Percentiles rank a stretch among this genome's conserved stretches.
phyloP scores from a whole-genome alignment of 2,329 filamentous ascomycete genomes.

The Colletotrichum sp. region DNA sequence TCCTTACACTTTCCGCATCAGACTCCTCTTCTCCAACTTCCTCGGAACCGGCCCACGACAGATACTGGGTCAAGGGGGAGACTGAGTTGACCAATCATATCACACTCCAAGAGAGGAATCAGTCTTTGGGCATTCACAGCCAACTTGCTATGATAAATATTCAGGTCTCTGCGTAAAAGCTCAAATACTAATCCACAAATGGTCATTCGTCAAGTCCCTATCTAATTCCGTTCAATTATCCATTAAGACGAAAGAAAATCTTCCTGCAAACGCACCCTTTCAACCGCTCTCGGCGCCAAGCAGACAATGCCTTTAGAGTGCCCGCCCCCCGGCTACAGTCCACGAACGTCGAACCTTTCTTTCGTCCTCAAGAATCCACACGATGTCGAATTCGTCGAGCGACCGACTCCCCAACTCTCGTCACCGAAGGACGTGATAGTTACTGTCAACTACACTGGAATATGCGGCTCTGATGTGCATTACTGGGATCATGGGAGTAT shows the following conservation, averaged over 20 bases:
- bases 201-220: not conserved
- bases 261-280: not conserved
- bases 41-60: not conserved
- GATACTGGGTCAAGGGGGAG: not conserved
- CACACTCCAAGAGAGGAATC: not conserved
- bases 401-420: constrained; percentile 72
- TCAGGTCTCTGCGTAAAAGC: not conserved
- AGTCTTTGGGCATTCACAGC: not conserved
- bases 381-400: constrained; percentile 76
- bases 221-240: not conserved
- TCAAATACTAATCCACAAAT: not conserved
- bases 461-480: constrained; percentile 87
- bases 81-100: not conserved
- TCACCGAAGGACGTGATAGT: constrained; percentile 79
- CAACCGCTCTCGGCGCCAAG: not conserved
- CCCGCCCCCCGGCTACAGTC: not conserved
- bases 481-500: constrained; percentile 90
- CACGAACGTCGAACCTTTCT: constrained; percentile 69
- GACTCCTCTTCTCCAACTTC: not conserved
- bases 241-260: not conserved
- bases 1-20: not conserved
- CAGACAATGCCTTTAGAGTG: not conserved
- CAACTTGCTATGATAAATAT: not conserved
- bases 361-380: constrained; percentile 81
- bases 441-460: constrained; percentile 83